Evolutionary conservation across 306 rosid genomes (phyloP).

Genomic region (Dryas octopetala): DNA sequence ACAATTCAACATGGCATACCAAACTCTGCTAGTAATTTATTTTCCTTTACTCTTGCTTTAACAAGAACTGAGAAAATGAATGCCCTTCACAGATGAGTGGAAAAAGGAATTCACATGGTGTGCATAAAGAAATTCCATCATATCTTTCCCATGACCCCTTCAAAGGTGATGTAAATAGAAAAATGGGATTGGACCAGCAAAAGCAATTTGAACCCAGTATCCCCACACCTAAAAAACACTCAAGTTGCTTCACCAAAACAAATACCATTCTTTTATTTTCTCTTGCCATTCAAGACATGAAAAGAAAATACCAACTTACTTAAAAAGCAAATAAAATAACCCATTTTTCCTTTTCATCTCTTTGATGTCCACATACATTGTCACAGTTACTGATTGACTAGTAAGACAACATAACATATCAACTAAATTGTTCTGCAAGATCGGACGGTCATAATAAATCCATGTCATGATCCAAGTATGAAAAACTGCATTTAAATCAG

Average conservation of each 20-base stretch:
- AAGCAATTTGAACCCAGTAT: constrained; percentile 2
- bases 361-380: neutral
- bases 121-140: constrained; percentile 14
- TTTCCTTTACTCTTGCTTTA: constrained; percentile 13
- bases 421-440: neutral
- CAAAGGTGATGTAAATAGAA: neutral
- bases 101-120: neutral
- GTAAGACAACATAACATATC: neutral
- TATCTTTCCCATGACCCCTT: constrained; percentile 14
- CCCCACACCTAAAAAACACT: constrained; percentile 33
- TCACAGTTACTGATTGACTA: neutral
- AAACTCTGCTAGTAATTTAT: constrained; percentile 21
- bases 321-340: constrained; percentile 27
- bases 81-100: neutral
- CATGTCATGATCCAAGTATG: constrained; percentile 23
- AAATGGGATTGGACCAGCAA: neutral
- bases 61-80: constrained; percentile 6
- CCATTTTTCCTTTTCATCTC: constrained; percentile 8
- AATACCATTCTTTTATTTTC: constrained; percentile 21
- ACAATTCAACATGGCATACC: constrained; percentile 1
- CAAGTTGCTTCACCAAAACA: constrained; percentile 25
- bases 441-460: constrained; percentile 9
- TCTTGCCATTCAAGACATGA: constrained; percentile 30
- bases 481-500: constrained; percentile 13
- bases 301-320: constrained; percentile 31